Conservation (phyloP, 2,329 filamentous ascomycete species). For the Neonectria magnoliae region DNA sequence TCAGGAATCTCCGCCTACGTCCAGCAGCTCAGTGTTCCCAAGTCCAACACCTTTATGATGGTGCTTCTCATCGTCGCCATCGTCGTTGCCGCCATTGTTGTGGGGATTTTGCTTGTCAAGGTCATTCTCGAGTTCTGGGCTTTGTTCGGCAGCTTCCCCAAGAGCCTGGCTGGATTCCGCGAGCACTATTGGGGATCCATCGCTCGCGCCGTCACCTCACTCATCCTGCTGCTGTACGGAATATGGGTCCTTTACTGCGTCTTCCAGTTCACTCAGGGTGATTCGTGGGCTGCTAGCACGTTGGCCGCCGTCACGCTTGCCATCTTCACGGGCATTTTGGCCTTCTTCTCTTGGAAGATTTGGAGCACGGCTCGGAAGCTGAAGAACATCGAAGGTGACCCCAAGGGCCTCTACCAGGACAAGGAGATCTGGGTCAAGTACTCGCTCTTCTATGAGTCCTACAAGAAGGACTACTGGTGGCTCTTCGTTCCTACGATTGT, state of each 20-base stretch:
- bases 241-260: constrained; percentile 96
- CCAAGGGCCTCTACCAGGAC: constrained; percentile 81
- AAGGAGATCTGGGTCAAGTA: constrained; percentile 95
- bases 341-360: constrained; percentile 86
- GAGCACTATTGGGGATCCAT: constrained; percentile 97
- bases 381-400: constrained; percentile 79
- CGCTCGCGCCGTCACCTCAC: constrained; percentile 85
- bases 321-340: constrained; percentile 83
- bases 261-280: constrained; percentile 92
- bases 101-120: constrained; percentile 89
- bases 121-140: constrained; percentile 91
- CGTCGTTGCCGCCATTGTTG: constrained; percentile 82
- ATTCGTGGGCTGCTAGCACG: constrained; percentile 91
- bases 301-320: constrained; percentile 84
- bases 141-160: constrained; percentile 86
- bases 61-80: constrained; percentile 90
- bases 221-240: constrained; percentile 92
- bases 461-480: constrained; percentile 97
- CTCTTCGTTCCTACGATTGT: constrained; percentile 88
- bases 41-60: constrained; percentile 95
- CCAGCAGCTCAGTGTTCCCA: constrained; percentile 85
- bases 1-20: constrained; percentile 83
- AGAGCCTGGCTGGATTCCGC: constrained; percentile 83
- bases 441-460: constrained; percentile 95
- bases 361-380: constrained; percentile 78